Base-by-base conservation (phyloP, 2,329 filamentous ascomycete genomes). In the Orbilia brochopaga region DNA sequence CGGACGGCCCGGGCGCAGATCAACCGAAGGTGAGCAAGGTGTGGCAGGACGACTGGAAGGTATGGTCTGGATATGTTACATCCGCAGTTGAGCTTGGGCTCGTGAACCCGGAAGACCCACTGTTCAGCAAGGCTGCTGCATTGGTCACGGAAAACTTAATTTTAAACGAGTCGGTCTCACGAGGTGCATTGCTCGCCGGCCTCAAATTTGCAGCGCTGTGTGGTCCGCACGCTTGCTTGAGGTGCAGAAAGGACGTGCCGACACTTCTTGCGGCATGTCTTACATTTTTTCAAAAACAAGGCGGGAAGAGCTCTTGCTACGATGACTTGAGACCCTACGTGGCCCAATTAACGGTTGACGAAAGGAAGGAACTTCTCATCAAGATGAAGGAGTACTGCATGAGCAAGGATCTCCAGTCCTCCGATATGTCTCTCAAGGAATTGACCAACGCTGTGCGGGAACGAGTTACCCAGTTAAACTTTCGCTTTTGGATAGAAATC, bases 21-120 rank as follows among this genome's bases (percentile, higher is more conserved):
- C 67, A 60, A 50, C 24, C 67, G 64, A 69, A 70, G 61, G 42
- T 69, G 32, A 58, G 46, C 62, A 44, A 40, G 42, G 35, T 64
- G 24, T 53, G 75, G 74, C 61, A 74, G 15, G 77, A 77, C 63
- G 77, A 78, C 54, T 78, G 77, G 77, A 76, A 75, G 40, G 73
- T 78, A 37, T 78, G 77, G 77, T 70, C 76, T n/a, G 74, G 74
- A 13, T 75, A 77, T 63, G 70, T 77, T 32, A 69, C 69, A 24
- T 73, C 76, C 19, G 74, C 75, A 13, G 35, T 73, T 35, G 52
- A 73, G 42, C 46, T 65, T 30, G 67, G 67, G 17, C 56, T 53
- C 13, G 54, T 40, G 13, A 59, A 70, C 40, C 58, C 66, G 37
- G 66, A 64, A 19, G 66, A 70, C 50, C 59, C 59, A 50, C 46